A percentile compares a stretch with the other conserved stretches of the same genome.
These are phyloP conservation scores for Venturia asperata DNA, from an alignment of 2,329 filamentous ascomycete genomes.

Conservation along the genomic window DNA sequence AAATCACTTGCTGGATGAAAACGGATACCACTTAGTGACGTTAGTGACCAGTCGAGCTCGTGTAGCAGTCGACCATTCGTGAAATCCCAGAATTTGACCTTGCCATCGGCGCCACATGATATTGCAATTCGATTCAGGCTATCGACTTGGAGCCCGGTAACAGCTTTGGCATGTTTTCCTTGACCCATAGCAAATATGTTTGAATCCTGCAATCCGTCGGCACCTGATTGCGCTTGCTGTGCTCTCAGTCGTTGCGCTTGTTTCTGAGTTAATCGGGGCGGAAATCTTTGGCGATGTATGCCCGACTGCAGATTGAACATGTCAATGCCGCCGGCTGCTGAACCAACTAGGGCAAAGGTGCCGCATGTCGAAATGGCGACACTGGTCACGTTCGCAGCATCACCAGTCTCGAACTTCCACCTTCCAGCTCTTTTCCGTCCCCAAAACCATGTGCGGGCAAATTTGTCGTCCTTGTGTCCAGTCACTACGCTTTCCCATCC, in stretches of 20 bases:
- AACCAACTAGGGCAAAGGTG: slow-evolving; percentile 87
- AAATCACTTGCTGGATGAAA: slow-evolving; percentile 81
- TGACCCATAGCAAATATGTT: slow-evolving; percentile 41
- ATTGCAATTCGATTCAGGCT: slow-evolving; percentile 80
- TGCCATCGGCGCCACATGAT: slow-evolving; percentile 83
- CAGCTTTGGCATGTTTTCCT: slow-evolving; percentile 70
- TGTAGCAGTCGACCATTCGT: slow-evolving; percentile 70
- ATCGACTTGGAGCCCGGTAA: slow-evolving; percentile 84
- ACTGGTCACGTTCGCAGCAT: slow-evolving; percentile 71
- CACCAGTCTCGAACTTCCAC: slow-evolving; percentile 85
- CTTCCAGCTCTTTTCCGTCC: slow-evolving; percentile 85
- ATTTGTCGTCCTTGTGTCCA: slow-evolving; percentile 76
- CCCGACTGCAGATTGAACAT: slow-evolving; percentile 98
- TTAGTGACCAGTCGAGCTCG: slow-evolving; percentile 75
- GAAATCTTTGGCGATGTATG: slow-evolving; percentile 78
- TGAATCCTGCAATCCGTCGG: slow-evolving; percentile 34
- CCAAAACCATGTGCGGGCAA: slow-evolving; percentile 96
- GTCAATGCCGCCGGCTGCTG: slow-evolving; percentile 73
- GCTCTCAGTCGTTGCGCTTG: slow-evolving; percentile 71
- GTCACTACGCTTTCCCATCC: slow-evolving; percentile 98
- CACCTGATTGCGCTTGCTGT: slow-evolving; percentile 51
- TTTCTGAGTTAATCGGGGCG: slow-evolving; percentile 65
- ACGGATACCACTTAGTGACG: slow-evolving; percentile 65
- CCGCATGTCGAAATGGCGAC: slow-evolving; percentile 88
- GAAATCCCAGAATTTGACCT: slow-evolving; percentile 97